These are phyloP conservation scores for Fragaria nilgerrensis DNA, from an alignment of 306 rosid species.

Conservation along the genomic window DNA sequence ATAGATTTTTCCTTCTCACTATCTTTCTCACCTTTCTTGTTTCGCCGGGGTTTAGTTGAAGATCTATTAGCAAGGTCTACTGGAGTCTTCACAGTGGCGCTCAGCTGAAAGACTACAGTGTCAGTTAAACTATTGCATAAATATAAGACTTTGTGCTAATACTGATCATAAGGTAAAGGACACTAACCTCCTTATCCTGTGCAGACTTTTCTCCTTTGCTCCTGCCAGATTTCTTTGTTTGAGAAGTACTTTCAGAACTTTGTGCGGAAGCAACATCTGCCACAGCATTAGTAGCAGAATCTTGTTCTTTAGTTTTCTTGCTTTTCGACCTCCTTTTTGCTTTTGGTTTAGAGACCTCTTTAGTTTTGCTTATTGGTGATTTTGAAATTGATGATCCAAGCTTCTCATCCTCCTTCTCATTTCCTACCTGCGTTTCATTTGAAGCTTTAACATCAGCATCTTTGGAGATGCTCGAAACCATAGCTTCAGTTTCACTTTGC, in stretches of 20 bases:
- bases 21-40: slow-evolving; percentile 44
- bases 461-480: slow-evolving; percentile 25
- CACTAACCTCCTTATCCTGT: slow-evolving; percentile 47
- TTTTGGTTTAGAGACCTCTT: slow-evolving; percentile 31
- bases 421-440: slow-evolving; percentile 22
- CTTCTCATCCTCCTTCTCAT: slow-evolving; percentile 21
- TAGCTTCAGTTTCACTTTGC: slow-evolving; percentile 28
- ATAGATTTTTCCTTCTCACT: slow-evolving; percentile 32
- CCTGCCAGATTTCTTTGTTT: slow-evolving; percentile 30
- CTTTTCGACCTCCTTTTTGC: slow-evolving; percentile 38
- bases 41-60: slow-evolving; percentile 36
- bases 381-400: slow-evolving; percentile 14
- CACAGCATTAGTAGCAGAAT: slow-evolving; percentile 22
- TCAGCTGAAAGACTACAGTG: slow-evolving; percentile 52
- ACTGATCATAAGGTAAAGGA: slow-evolving; percentile 5
- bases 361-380: slow-evolving; percentile 17
- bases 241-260: slow-evolving; percentile 37
- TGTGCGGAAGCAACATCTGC: slow-evolving; percentile 29
- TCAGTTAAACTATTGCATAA: slow-evolving; percentile 38
- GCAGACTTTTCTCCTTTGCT: slow-evolving; percentile 21
- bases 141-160: slow-evolving; percentile 8
- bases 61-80: slow-evolving; percentile 35
- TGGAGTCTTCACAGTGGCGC: slow-evolving; percentile 18
- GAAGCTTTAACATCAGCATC: slow-evolving; percentile 27
- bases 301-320: slow-evolving; percentile 45